phyloP scores from a whole-genome alignment of 2,329 filamentous ascomycete genomes.

The Cryphonectria naterciae region DNA sequence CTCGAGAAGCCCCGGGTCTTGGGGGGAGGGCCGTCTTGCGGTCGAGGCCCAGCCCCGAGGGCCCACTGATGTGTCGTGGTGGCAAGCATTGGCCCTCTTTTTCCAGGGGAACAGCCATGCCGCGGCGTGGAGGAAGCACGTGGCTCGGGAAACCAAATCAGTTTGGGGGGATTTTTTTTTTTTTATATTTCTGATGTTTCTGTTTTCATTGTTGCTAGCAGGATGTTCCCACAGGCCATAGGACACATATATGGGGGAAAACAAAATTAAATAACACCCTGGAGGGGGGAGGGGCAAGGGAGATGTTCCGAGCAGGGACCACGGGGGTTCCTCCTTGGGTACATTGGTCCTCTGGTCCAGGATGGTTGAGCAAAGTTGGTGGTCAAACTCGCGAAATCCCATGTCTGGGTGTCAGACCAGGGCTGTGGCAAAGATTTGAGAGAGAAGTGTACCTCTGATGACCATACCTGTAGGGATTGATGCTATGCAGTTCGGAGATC shows the following conservation, averaged over 20 bases:
- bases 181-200: neutral
- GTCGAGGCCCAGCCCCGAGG: neutral
- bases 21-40: neutral
- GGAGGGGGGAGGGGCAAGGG: neutral
- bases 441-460: neutral
- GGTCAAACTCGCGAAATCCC: neutral
- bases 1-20: neutral
- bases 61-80: slow-evolving; percentile 10
- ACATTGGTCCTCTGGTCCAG: neutral
- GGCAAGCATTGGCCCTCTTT: slow-evolving; percentile 1
- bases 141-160: neutral
- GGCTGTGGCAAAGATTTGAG: neutral
- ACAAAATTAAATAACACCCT: neutral
- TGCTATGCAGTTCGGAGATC: neutral
- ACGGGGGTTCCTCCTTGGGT: neutral
- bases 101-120: slow-evolving; percentile 7
- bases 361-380: neutral
- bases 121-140: slow-evolving; percentile 14
- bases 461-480: neutral
- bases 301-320: neutral
- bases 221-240: neutral
- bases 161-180: neutral
- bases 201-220: neutral
- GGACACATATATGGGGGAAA: neutral
- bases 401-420: neutral